phyloP scores from a whole-genome alignment of 192 early-diverging fungal species.

The Geranomyces michiganensis region DNA sequence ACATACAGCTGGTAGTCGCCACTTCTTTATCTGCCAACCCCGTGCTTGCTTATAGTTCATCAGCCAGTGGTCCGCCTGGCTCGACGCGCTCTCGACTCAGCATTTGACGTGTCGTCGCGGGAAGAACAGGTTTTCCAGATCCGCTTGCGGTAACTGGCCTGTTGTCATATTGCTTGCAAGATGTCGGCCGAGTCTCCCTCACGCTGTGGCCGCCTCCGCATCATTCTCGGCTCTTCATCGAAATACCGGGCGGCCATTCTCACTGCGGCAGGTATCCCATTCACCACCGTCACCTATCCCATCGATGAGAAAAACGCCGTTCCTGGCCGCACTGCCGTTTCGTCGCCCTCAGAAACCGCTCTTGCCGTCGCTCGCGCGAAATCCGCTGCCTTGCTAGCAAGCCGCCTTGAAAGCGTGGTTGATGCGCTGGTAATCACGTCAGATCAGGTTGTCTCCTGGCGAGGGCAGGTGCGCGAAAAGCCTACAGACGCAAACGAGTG shows the following conservation, averaged over 20 bases:
- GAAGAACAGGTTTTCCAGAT: too few relatives aligned
- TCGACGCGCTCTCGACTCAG: too few relatives aligned
- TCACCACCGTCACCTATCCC: slow-evolving; percentile 38
- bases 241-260: slow-evolving; percentile 49
- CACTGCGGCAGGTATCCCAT: slow-evolving; percentile 26
- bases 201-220: not conserved
- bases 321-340: slow-evolving; percentile 9
- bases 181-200: too few relatives aligned
- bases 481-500: slow-evolving; percentile 42
- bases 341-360: slow-evolving; percentile 25
- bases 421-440: slow-evolving; percentile 29
- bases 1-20: too few relatives aligned
- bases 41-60: too few relatives aligned
- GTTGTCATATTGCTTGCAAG: too few relatives aligned
- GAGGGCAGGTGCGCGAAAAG: slow-evolving; percentile 53
- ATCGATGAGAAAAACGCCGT: slow-evolving; percentile 53
- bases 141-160: too few relatives aligned
- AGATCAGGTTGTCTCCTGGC: slow-evolving; percentile 53
- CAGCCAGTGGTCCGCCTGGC: too few relatives aligned
- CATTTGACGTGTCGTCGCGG: too few relatives aligned
- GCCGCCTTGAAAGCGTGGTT: not conserved
- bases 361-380: slow-evolving; percentile 51
- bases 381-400: slow-evolving; percentile 41
- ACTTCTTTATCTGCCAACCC: too few relatives aligned
- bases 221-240: slow-evolving; percentile 54